Evolutionary conservation across 140 eudicot genomes (phyloP).

Genomic region (Flaveria floridana): DNA sequence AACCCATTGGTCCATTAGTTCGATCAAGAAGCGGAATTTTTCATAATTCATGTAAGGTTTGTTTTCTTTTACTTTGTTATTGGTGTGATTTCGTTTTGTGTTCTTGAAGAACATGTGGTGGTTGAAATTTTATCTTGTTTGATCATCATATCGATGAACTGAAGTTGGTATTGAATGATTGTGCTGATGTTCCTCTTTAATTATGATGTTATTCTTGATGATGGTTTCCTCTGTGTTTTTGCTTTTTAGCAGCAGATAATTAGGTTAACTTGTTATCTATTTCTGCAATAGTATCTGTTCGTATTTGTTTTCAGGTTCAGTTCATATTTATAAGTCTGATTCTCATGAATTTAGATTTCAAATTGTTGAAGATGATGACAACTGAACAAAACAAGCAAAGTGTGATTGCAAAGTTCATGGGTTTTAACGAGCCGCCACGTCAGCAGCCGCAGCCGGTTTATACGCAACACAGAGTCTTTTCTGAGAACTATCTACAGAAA

Average conservation of each 20-base stretch:
- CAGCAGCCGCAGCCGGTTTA: constrained; percentile 29
- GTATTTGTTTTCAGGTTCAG: not conserved
- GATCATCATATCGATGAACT: constrained; percentile 3
- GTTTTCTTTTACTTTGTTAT: constrained; percentile 1
- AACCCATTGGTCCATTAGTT: not conserved
- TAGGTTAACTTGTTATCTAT: constrained; percentile 5
- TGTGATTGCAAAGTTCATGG: constrained; percentile 75
- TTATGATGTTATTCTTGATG: constrained; percentile 19
- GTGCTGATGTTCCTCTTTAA: constrained; percentile 1
- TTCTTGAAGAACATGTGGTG: constrained; percentile 13
- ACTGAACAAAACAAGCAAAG: constrained; percentile 42
- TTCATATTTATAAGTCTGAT: not conserved
- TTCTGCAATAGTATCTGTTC: not conserved
- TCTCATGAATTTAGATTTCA: constrained; percentile 8
- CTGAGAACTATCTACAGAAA: constrained; percentile 56
- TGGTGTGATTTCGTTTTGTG: constrained; percentile 12
- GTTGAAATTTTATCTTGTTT: constrained; percentile 5
- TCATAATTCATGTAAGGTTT: constrained; percentile 11
- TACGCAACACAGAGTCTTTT: constrained; percentile 45
- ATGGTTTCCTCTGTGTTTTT: constrained; percentile 15
- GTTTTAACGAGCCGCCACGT: constrained; percentile 46
- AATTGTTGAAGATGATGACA: constrained; percentile 41
- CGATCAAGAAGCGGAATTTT: constrained; percentile 20
- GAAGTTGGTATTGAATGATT: constrained; percentile 27
- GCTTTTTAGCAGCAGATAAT: constrained; percentile 21